These are phyloP conservation scores for Mortierella sp. DNA, from an alignment of 371 early-diverging fungal genomes.

Conservation along the genomic window DNA sequence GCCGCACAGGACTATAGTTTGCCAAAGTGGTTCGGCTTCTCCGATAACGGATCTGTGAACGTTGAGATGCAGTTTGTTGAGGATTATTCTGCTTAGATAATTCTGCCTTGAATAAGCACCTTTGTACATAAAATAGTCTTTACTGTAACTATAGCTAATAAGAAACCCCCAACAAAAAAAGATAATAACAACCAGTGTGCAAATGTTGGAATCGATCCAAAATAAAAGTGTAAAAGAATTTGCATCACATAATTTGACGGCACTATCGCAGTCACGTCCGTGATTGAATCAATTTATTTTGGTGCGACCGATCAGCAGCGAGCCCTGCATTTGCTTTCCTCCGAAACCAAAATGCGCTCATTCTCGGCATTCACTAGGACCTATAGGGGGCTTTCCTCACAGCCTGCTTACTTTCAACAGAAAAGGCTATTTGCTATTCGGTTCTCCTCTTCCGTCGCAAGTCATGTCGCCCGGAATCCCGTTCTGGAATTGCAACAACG, in stretches of 20 bases:
- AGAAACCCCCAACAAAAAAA: too few species aligned
- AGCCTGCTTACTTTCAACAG: neutral
- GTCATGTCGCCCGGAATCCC: slow-evolving; percentile 36
- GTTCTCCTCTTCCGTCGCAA: slow-evolving; percentile 24
- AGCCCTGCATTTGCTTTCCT: slow-evolving; percentile 4
- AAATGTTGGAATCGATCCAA: too few species aligned
- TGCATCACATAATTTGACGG: neutral
- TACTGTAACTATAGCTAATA: too few species aligned
- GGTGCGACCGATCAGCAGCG: slow-evolving; percentile 4
- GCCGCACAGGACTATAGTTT: slow-evolving; percentile 41
- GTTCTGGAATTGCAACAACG: slow-evolving; percentile 50
- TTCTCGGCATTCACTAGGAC: slow-evolving; percentile 20
- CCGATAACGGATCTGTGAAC: slow-evolving; percentile 23
- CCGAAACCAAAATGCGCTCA: slow-evolving; percentile 19
- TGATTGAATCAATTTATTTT: neutral
- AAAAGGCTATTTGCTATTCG: slow-evolving; percentile 1
- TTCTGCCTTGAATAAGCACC: neutral
- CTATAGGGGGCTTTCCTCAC: neutral
- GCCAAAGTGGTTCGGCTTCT: slow-evolving; percentile 42
- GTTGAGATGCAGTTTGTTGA: slow-evolving; percentile 35
- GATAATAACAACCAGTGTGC: too few species aligned
- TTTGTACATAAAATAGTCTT: neutral
- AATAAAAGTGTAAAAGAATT: too few species aligned
- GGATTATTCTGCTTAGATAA: slow-evolving; percentile 8
- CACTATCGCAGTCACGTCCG: neutral